Evolutionary conservation across 305 asterid genomes (phyloP).

Genomic region (Striga hermonthica): DNA sequence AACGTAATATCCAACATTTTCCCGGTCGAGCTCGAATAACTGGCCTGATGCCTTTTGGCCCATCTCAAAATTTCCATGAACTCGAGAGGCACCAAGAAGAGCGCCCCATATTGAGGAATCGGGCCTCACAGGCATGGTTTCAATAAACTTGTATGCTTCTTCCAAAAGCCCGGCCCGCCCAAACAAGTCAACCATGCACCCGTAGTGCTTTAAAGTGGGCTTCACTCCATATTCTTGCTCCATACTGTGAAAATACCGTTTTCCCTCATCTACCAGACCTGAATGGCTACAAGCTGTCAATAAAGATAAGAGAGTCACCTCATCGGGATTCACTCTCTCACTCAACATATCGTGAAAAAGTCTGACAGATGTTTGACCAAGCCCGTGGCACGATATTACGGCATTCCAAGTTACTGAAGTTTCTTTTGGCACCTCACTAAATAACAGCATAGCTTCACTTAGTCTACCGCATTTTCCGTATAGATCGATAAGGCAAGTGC

Average conservation of each 20-base stretch:
- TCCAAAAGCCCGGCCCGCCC: conserved; percentile 71
- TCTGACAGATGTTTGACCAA: conserved; percentile 52
- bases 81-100: conserved; percentile 76
- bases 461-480: conserved; percentile 81
- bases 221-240: conserved; percentile 47
- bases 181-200: conserved; percentile 83
- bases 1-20: conserved; percentile 67
- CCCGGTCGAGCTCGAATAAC: conserved; percentile 58
- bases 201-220: conserved; percentile 63
- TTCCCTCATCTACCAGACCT: conserved; percentile 66
- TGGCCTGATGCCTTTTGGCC: conserved; percentile 59
- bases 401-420: conserved; percentile 70
- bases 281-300: conserved; percentile 81
- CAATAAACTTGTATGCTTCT: conserved; percentile 56
- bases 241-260: conserved; percentile 55
- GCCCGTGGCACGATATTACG: conserved; percentile 69
- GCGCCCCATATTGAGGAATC: conserved; percentile 84
- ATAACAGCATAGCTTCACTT: conserved; percentile 56
- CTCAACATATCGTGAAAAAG: conserved; percentile 57
- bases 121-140: conserved; percentile 57
- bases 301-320: conserved; percentile 64
- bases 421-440: conserved; percentile 46
- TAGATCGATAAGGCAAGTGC: conserved; percentile 70
- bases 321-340: conserved; percentile 63
- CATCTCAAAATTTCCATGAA: conserved; percentile 67